Evolutionary conservation across 768 basidiomycete genomes (phyloP).

Genomic region (Pleurotus salmoneostramineus): DNA sequence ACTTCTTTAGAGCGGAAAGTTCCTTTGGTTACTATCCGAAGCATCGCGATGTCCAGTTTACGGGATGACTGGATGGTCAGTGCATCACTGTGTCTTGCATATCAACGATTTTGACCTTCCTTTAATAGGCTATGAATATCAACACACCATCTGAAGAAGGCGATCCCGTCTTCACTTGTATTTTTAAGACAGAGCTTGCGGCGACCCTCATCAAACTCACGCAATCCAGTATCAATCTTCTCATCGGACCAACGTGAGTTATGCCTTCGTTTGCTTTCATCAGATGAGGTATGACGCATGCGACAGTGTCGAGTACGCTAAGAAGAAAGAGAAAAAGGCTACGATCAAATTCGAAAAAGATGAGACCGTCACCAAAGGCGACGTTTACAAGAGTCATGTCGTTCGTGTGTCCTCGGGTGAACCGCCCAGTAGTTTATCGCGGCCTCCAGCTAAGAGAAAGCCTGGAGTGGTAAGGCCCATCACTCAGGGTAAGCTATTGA

Average conservation of each 20-base stretch:
- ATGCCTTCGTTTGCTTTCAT: not conserved
- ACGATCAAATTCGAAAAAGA: constrained; percentile 87
- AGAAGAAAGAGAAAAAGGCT: constrained; percentile 96
- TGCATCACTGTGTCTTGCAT: not conserved
- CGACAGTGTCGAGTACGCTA: constrained; percentile 79
- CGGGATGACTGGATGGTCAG: constrained; percentile 94
- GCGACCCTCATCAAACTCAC: constrained; percentile 80
- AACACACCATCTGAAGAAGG: constrained; percentile 79
- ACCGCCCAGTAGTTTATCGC: constrained; percentile 73
- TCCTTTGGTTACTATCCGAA: constrained; percentile 81
- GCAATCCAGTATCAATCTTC: constrained; percentile 67
- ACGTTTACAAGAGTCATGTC: constrained; percentile 90
- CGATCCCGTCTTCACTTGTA: constrained; percentile 86
- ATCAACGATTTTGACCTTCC: constrained; percentile 1
- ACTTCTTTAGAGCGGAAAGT: constrained; percentile 83
- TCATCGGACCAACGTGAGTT: constrained; percentile 75
- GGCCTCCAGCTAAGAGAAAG: constrained; percentile 84
- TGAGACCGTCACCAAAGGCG: constrained; percentile 74
- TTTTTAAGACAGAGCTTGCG: constrained; percentile 94
- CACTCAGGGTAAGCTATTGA: constrained; percentile 77
- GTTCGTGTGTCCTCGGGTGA: constrained; percentile 90
- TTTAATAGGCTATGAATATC: constrained; percentile 69
- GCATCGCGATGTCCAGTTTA: constrained; percentile 81
- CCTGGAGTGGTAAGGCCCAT: constrained; percentile 83
- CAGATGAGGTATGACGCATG: constrained; percentile 5